Conservation (phyloP, 1,284 basidiomycete genomes). For the Sphaerobolus stellatus region DNA sequence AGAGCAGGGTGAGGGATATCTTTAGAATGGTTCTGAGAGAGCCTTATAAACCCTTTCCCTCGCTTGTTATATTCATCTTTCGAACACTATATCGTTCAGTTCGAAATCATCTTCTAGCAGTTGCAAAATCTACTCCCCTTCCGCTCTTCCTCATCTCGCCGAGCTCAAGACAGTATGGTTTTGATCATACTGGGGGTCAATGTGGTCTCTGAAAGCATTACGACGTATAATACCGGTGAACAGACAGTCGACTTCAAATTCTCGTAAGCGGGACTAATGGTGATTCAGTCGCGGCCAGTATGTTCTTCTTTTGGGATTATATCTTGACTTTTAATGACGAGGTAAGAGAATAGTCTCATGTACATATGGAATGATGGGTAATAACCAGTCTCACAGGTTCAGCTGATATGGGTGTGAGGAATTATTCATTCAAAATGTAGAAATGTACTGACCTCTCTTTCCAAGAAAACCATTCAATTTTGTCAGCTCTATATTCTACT, state of each 20-base stretch:
- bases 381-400: background rate
- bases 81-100: too few species aligned
- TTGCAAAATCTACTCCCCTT: too few species aligned
- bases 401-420: background rate
- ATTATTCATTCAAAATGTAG: background rate
- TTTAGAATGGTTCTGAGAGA: too few species aligned
- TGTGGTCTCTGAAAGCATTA: constrained; percentile 5
- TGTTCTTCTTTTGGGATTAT: constrained; percentile 13
- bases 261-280: too few species aligned
- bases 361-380: background rate
- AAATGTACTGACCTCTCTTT: background rate
- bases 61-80: too few species aligned
- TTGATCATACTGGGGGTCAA: constrained; percentile 24
- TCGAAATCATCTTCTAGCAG: too few species aligned
- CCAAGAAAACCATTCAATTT: background rate
- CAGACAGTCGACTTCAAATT: too few species aligned
- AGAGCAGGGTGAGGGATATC: too few species aligned
- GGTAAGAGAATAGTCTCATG: background rate
- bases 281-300: constrained; percentile 5
- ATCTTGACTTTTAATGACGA: constrained; percentile 8
- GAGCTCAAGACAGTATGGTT: too few species aligned
- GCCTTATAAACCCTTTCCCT: too few species aligned
- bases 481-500: constrained; percentile 6
- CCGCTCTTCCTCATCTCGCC: too few species aligned
- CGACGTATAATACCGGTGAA: constrained; percentile 9